Percentiles rank a stretch among this genome's conserved stretches.
phyloP scores from a whole-genome alignment of 2,329 filamentous ascomycete species.

The Pseudogymnoascus sp. region DNA sequence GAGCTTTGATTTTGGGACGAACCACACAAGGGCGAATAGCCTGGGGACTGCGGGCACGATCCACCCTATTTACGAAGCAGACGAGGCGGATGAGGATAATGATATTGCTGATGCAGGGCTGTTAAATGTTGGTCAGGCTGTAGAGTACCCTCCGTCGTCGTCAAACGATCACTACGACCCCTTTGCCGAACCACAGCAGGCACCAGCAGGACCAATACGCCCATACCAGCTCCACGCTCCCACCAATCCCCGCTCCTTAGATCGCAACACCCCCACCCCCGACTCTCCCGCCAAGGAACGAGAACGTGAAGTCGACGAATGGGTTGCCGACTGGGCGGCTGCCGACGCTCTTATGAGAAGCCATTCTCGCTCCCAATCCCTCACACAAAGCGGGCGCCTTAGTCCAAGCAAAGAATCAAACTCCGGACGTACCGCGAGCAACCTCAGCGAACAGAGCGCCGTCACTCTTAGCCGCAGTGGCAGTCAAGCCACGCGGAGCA shows the following conservation, averaged over 20 bases:
- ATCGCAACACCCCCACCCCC: constrained; percentile 15
- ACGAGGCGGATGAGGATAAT: constrained; percentile 44
- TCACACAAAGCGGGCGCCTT: constrained; percentile 18
- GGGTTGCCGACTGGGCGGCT: constrained; percentile 30
- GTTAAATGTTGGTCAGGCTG: not conserved
- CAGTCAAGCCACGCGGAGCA: not conserved
- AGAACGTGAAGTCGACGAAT: constrained; percentile 28
- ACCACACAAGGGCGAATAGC: constrained; percentile 36
- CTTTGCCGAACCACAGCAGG: constrained; percentile 11
- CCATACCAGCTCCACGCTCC: constrained; percentile 17
- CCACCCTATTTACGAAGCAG: constrained; percentile 57
- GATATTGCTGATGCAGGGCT: constrained; percentile 14
- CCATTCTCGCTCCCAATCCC: constrained; percentile 23
- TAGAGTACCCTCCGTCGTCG: constrained; percentile 9
- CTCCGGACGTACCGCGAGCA: constrained; percentile 27
- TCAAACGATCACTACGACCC: constrained; percentile 12
- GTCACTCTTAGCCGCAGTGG: constrained; percentile 19
- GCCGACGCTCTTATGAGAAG: constrained; percentile 26
- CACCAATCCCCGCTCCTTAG: constrained; percentile 18
- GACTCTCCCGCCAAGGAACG: constrained; percentile 20
- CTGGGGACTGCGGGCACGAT: constrained; percentile 44
- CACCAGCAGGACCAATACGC: constrained; percentile 14
- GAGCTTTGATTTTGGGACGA: constrained; percentile 32
- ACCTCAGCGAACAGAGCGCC: constrained; percentile 27
- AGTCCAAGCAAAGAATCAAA: constrained; percentile 24